Evolutionary conservation across 208 protist genomes (phyloP).

Genomic region (Crithidia sp.): DNA sequence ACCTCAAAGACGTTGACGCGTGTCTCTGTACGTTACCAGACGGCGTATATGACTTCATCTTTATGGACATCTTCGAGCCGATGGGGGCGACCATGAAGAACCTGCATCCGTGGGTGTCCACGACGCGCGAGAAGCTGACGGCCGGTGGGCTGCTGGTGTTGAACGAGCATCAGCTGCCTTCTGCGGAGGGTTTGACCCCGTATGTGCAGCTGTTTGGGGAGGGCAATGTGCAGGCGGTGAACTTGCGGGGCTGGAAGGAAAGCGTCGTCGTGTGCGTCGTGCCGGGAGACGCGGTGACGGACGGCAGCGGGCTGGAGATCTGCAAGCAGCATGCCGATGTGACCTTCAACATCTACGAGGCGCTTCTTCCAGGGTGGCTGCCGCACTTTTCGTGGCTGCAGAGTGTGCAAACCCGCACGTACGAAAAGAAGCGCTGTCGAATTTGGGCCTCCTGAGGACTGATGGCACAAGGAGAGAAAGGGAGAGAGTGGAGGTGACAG

Average conservation of each 20-base stretch:
- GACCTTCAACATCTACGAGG: conserved; percentile 43
- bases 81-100: conserved; percentile 63
- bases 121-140: conserved; percentile 31
- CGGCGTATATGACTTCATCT: conserved; percentile 54
- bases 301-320: conserved; percentile 24
- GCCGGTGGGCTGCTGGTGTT: conserved; percentile 67
- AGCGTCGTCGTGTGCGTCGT: conserved; percentile 67
- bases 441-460: conserved; percentile 36
- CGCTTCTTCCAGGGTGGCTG: conserved; percentile 42
- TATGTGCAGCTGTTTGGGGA: conserved; percentile 52
- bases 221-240: conserved; percentile 71
- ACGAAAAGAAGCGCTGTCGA: conserved; percentile 13
- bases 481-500: neutral
- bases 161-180: conserved; percentile 78
- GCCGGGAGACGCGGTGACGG: conserved; percentile 28
- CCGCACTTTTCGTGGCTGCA: conserved; percentile 46
- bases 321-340: conserved; percentile 26
- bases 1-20: conserved; percentile 43
- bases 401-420: conserved; percentile 16
- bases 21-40: conserved; percentile 4
- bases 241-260: conserved; percentile 80
- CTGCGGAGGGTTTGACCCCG: conserved; percentile 32
- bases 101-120: conserved; percentile 40
- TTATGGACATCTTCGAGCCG: conserved; percentile 86
- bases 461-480: no score